phyloP scores from a whole-genome alignment of 805 yeast species.

The Wickerhamomyces ciferrii region DNA sequence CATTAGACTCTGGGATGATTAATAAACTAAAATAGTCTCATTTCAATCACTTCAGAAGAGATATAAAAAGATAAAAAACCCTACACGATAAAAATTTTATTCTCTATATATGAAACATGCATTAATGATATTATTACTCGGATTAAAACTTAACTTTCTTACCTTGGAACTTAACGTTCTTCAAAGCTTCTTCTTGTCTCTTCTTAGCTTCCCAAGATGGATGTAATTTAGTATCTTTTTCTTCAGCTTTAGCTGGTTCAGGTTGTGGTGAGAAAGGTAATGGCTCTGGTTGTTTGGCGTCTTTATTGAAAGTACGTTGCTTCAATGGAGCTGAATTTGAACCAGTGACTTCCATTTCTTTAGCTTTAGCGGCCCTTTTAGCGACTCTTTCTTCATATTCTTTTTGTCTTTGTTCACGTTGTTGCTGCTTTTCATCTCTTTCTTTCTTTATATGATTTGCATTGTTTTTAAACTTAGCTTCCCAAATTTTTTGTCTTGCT shows the following conservation, averaged over 20 bases:
- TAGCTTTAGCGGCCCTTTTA: constrained; percentile 55
- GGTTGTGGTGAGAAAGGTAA: constrained; percentile 1
- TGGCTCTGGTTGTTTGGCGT: constrained; percentile 6
- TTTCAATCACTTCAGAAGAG: no score
- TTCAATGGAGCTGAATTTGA: constrained; percentile 33
- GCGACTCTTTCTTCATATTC: constrained; percentile 72
- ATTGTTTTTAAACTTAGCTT: constrained; percentile 70
- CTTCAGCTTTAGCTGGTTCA: constrained; percentile 6
- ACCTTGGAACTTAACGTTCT: constrained; percentile 70
- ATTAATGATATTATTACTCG: neutral
- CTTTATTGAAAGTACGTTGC: neutral
- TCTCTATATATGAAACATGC: neutral
- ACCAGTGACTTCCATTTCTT: constrained; percentile 22
- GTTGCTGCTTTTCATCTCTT: constrained; percentile 44
- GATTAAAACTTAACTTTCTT: constrained; percentile 76
- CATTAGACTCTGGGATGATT: no score
- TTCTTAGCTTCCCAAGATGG: constrained; percentile 98
- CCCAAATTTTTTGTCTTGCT: constrained; percentile 97
- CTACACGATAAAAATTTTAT: no score
- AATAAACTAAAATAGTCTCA: no score
- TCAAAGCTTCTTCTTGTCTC: constrained; percentile 59
- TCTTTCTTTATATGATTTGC: constrained; percentile 84
- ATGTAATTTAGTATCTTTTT: constrained; percentile 41
- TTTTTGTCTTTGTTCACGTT: constrained; percentile 50
- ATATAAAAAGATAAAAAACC: no score